Conservation (phyloP, 176 grass and related monocot genomes). For the Oropetium thomaeum region DNA sequence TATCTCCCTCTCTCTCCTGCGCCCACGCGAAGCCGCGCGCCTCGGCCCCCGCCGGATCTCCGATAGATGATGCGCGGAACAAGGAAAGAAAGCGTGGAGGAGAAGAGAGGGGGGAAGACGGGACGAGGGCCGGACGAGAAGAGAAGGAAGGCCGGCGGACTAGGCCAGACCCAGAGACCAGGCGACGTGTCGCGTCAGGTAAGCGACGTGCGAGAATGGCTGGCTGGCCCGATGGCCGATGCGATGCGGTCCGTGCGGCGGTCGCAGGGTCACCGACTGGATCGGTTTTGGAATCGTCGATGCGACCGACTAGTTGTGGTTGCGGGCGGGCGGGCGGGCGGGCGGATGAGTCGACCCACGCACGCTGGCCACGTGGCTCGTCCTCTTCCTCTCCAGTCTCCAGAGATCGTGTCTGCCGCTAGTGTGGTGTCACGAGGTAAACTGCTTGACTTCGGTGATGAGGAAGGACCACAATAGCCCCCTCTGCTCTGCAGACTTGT, state of each 20-base stretch:
- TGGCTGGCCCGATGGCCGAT: too few species aligned
- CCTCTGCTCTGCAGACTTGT: too few species aligned
- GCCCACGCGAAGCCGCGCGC: too few species aligned
- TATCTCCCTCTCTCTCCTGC: too few species aligned
- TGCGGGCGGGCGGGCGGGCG: too few species aligned
- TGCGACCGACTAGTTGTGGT: not conserved
- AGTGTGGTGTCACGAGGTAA: too few species aligned
- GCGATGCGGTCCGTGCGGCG: not conserved
- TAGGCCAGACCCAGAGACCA: too few species aligned
- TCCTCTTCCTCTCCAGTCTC: too few species aligned
- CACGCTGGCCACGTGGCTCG: not conserved
- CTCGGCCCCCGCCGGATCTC: constrained; percentile 21
- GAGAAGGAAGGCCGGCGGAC: not conserved
- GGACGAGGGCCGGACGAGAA: not conserved
- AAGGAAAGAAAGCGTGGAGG: not conserved
- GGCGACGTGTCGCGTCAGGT: not conserved
- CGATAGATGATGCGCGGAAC: constrained; percentile 28
- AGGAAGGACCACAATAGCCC: too few species aligned
- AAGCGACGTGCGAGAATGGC: not conserved
- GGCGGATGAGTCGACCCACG: not conserved
- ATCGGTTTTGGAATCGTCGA: not conserved
- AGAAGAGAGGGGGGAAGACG: not conserved
- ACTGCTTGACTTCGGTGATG: too few species aligned
- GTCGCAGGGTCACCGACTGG: not conserved
- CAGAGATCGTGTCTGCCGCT: too few species aligned